Evolutionary conservation across 2,329 filamentous ascomycete species (phyloP), one percentile per base, ranked within the genome.

Genomic region (Laburnicola sp.): DNA sequence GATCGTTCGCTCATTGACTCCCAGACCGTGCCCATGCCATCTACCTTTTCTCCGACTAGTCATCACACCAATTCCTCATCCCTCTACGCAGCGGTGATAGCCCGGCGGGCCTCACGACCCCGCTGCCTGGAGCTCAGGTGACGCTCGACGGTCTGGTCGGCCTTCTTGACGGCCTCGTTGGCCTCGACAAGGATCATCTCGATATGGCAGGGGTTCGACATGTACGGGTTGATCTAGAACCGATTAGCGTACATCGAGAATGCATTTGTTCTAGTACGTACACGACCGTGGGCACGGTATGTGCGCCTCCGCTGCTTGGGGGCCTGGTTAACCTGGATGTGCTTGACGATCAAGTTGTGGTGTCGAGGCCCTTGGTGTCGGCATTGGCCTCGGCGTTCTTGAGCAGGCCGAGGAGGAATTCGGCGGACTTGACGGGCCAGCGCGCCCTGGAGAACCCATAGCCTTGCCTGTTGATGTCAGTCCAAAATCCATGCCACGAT

Each of bases 251-350:
- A 3, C 9, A 39, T 31, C 7, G 58, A 57, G 31, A 32, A 9
- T n/a, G 26, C 37, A 44, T 23, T 37, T 5, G 22, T 50, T 23
- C 31, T 44, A 26, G 37, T 53, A 91, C 92, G 74, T 95, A 97
- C 93, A 84, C 94, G 91, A 87, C 94, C 94, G 86, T 99, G 94
- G 64, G 95, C 95, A 87, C 94, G 92, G 89, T 99, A 99, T 76
- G 94, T 99, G 80, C 94, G 88, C 82, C 94, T 87, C 78, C 94
- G 88, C 86, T 97, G 93, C 88, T 97, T 97, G 74, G 94, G 94
- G 71, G 94, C 95, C 86, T 99, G 94, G 90, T 99, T 99, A 86
- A 99, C 94, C 85, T 99, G 94, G 82, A 99, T 99, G 89, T 97
- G 95, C 90, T 97, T 97, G 82, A 99, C 89, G 76, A 97, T 82